Conservation (phyloP, 129 eudicot genomes). For the Glebionis coronaria region DNA sequence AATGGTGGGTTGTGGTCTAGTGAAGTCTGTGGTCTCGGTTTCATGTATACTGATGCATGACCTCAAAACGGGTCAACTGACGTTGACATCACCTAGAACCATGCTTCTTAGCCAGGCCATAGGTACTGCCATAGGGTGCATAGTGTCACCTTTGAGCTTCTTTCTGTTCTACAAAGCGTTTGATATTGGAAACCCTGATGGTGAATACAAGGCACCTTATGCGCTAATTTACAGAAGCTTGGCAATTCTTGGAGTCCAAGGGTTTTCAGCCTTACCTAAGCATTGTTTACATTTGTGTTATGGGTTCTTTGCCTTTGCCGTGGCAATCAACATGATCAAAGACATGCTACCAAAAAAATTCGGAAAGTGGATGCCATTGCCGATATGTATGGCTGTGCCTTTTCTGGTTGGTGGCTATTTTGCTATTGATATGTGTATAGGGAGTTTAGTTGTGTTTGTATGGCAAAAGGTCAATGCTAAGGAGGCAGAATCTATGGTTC, state of each 20-base stretch:
- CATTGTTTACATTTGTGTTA: conserved; percentile 72
- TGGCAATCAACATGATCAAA: conserved; percentile 56
- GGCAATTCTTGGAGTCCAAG: conserved; percentile 79
- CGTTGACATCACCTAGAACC: conserved; percentile 73
- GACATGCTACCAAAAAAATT: conserved; percentile 50
- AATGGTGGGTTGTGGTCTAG: conserved; percentile 67
- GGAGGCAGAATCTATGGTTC: conserved; percentile 72
- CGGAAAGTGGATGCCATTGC: conserved; percentile 82
- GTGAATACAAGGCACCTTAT: conserved; percentile 82
- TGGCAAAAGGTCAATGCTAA: conserved; percentile 55
- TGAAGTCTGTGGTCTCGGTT: conserved; percentile 65
- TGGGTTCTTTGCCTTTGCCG: conserved; percentile 63
- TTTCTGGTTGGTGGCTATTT: conserved; percentile 74
- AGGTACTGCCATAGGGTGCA: conserved; percentile 82
- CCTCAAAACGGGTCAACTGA: conserved; percentile 79
- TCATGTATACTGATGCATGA: conserved; percentile 87
- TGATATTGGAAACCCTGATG: conserved; percentile 72
- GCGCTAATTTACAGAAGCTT: conserved; percentile 72
- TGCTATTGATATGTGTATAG: conserved; percentile 82
- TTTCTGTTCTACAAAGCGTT: conserved; percentile 70
- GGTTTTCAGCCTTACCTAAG: conserved; percentile 69
- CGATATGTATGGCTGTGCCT: conserved; percentile 86
- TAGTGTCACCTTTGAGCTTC: conserved; percentile 69
- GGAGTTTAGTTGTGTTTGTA: conserved; percentile 63
- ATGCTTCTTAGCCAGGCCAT: conserved; percentile 82